phyloP scores from a whole-genome alignment of 2,329 filamentous ascomycete species.

The Orbilia ellipsospora region DNA sequence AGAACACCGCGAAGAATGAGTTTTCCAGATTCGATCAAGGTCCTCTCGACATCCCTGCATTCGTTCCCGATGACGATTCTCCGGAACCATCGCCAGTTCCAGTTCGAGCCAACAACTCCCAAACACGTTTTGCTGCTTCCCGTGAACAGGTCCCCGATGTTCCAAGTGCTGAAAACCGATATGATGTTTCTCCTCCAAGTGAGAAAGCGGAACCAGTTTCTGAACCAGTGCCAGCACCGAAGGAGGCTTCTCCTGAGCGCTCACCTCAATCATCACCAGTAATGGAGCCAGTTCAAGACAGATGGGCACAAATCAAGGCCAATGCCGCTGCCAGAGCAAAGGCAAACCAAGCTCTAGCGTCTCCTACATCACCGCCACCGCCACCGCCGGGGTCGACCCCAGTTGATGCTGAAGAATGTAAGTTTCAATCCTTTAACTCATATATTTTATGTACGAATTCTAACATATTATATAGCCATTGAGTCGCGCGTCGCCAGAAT shows the following conservation, averaged over 20 bases:
- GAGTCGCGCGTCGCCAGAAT: slow-evolving; percentile 96
- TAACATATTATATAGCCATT: slow-evolving; percentile 73
- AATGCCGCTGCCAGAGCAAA: slow-evolving; percentile 87
- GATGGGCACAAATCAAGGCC: slow-evolving; percentile 96
- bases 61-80: slow-evolving; percentile 70
- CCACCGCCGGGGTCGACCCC: slow-evolving; percentile 65
- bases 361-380: slow-evolving; percentile 10
- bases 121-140: slow-evolving; percentile 27
- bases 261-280: slow-evolving; percentile 52
- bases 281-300: slow-evolving; percentile 71
- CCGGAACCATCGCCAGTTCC: slow-evolving; percentile 64
- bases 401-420: slow-evolving; percentile 92
- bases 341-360: slow-evolving; percentile 65
- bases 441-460: slow-evolving; percentile 3
- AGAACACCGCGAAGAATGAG: slow-evolving; percentile 60
- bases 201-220: slow-evolving; percentile 29
- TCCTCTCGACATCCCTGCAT: slow-evolving; percentile 84
- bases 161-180: slow-evolving; percentile 30
- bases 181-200: slow-evolving; percentile 45
- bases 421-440: slow-evolving; percentile 63
- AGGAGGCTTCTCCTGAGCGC: slow-evolving; percentile 19
- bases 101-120: slow-evolving; percentile 61
- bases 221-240: slow-evolving; percentile 12
- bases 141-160: slow-evolving; percentile 40
- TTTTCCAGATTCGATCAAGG: slow-evolving; percentile 85